Evolutionary conservation across 2,329 filamentous ascomycete genomes (phyloP).

Genomic region (Diplodia scrobiculata): DNA sequence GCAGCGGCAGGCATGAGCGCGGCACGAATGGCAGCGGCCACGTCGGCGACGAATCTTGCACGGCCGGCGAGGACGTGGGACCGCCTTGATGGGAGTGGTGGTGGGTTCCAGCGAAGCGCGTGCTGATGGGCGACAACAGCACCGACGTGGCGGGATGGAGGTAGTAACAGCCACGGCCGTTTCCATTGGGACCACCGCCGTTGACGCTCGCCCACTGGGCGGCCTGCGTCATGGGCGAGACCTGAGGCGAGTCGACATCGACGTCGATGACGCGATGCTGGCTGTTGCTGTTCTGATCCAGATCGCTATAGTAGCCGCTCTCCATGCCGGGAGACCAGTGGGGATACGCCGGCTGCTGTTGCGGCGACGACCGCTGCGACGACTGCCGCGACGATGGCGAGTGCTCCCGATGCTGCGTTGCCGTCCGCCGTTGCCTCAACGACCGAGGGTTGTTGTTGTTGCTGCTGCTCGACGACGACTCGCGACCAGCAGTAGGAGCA

Average conservation of each 20-base stretch:
- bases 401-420: too few relatives aligned
- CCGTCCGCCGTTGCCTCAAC: too few relatives aligned
- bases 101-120: neutral
- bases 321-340: conserved; percentile 35
- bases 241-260: conserved; percentile 42
- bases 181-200: neutral
- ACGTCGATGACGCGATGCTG: conserved; percentile 31
- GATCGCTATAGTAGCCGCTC: conserved; percentile 50
- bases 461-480: too few relatives aligned
- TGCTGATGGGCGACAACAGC: conserved; percentile 28
- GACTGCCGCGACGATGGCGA: too few relatives aligned
- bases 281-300: conserved; percentile 38
- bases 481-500: too few relatives aligned
- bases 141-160: neutral
- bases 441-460: too few relatives aligned
- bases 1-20: neutral
- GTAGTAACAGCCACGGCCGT: neutral
- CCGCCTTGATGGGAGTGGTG: neutral
- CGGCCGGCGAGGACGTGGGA: conserved; percentile 12
- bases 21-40: conserved; percentile 33
- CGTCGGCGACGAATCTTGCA: conserved; percentile 10
- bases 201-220: conserved; percentile 51
- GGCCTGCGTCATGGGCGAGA: conserved; percentile 43
- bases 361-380: neutral
- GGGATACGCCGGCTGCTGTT: neutral